These are phyloP conservation scores for Zizania palustris DNA, from an alignment of 202 grass and related monocot species.

Conservation along the genomic window DNA sequence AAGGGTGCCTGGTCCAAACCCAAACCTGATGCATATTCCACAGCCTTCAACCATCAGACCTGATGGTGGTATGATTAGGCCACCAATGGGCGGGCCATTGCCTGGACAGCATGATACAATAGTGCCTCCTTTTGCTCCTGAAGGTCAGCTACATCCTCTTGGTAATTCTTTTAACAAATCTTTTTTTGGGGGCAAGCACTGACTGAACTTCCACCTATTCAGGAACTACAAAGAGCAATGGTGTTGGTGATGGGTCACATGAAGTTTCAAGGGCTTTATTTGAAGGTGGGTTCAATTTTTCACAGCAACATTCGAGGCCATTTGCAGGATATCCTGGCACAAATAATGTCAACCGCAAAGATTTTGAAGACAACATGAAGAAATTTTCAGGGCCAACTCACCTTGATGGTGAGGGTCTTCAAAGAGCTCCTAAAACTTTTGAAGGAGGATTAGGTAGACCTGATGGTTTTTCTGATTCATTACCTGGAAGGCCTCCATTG, in stretches of 20 bases:
- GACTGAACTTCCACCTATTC: conserved; percentile 35
- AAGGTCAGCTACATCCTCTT: conserved; percentile 45
- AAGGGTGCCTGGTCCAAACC: conserved; percentile 47
- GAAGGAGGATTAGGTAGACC: conserved; percentile 43
- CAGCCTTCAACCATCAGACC: conserved; percentile 38
- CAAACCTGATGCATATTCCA: conserved; percentile 48
- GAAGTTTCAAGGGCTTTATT: conserved; percentile 42
- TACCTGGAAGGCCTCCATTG: conserved; percentile 54
- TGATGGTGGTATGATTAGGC: conserved; percentile 52
- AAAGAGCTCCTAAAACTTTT: conserved; percentile 42
- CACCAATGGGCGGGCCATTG: conserved; percentile 42
- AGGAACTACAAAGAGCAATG: conserved; percentile 55
- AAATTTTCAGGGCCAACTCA: conserved; percentile 51
- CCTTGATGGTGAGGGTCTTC: conserved; percentile 53
- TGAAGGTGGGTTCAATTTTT: conserved; percentile 51
- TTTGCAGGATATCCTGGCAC: conserved; percentile 56
- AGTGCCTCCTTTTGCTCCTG: conserved; percentile 54
- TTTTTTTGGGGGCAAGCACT: conserved; percentile 36
- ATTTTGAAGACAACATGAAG: conserved; percentile 61
- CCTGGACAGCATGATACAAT: conserved; percentile 54
- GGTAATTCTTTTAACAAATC: conserved; percentile 50
- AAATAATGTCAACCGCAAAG: conserved; percentile 47
- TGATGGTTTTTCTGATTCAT: conserved; percentile 46
- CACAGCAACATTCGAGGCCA: conserved; percentile 46
- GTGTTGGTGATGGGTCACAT: conserved; percentile 35